These are phyloP conservation scores for Spiraea crenata DNA, from an alignment of 331 rosid species.

Conservation along the genomic window DNA sequence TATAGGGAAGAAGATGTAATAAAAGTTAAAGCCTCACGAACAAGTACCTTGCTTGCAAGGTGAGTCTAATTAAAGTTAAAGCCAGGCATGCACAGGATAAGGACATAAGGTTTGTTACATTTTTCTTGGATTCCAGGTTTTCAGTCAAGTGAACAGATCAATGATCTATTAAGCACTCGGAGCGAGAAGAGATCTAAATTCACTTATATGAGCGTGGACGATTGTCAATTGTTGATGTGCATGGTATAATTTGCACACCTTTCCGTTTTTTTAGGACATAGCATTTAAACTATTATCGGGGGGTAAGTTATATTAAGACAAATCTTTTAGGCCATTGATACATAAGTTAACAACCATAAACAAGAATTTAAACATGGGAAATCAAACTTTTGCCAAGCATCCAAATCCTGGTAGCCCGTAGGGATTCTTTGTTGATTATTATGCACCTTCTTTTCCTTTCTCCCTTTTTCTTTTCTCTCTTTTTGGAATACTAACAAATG, in stretches of 20 bases:
- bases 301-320: neutral
- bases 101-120: constrained; percentile 10
- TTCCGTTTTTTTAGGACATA: too few species aligned
- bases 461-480: constrained; percentile 4
- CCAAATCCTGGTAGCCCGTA: neutral
- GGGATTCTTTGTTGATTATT: neutral
- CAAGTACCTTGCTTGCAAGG: constrained; percentile 82
- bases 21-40: constrained; percentile 51
- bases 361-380: neutral
- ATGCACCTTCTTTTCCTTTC: neutral
- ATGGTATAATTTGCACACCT: too few species aligned
- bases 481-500: neutral
- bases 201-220: too few species aligned
- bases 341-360: neutral
- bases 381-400: constrained; percentile 8
- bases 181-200: neutral
- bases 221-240: neutral
- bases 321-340: neutral
- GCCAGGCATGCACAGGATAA: constrained; percentile 24
- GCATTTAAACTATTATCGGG: too few species aligned
- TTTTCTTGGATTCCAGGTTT: constrained; percentile 10
- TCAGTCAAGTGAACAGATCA: constrained; percentile 19
- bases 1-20: constrained; percentile 45
- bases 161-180: neutral
- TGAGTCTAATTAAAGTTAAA: constrained; percentile 60